Conservation (phyloP, 2,329 filamentous ascomycete species). For the Monosporascus sp. region DNA sequence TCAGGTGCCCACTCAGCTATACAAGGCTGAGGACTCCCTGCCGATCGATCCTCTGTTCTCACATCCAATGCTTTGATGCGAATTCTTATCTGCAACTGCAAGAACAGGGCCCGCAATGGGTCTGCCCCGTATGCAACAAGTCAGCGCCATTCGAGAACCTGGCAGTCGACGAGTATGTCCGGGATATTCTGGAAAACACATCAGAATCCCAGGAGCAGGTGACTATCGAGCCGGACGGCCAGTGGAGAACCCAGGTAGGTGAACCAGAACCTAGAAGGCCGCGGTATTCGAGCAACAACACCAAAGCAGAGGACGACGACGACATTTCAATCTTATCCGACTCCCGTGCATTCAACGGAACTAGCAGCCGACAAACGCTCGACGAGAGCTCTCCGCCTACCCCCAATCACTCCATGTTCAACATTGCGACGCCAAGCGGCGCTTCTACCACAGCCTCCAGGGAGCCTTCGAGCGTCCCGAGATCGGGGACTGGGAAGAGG, state of each 20-base stretch:
- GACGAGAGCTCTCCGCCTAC: slow-evolving; percentile 15
- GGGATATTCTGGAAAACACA: slow-evolving; percentile 76
- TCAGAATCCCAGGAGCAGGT: slow-evolving; percentile 71
- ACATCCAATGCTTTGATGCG: slow-evolving; percentile 94
- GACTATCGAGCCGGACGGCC: slow-evolving; percentile 80
- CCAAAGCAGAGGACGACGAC: slow-evolving; percentile 41
- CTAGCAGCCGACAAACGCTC: slow-evolving; percentile 28
- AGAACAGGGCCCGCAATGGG: slow-evolving; percentile 94
- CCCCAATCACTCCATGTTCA: slow-evolving; percentile 13
- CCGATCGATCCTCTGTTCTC: slow-evolving; percentile 72
- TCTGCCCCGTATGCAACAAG: slow-evolving; percentile 92
- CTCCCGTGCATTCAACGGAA: slow-evolving; percentile 32
- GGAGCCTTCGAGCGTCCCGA: slow-evolving; percentile 32
- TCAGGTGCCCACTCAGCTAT: slow-evolving; percentile 90
- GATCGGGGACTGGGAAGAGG: slow-evolving; percentile 26
- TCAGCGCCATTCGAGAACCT: slow-evolving; percentile 73
- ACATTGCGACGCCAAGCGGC: slow-evolving; percentile 13
- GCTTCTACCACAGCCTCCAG: slow-evolving; percentile 7
- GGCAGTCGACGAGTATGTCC: slow-evolving; percentile 83
- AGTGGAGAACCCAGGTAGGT: slow-evolving; percentile 53
- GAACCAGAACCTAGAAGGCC: slow-evolving; percentile 25
- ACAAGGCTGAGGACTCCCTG: slow-evolving; percentile 76
- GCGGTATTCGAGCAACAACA: slow-evolving; percentile 17
- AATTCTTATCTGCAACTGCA: slow-evolving; percentile 88
- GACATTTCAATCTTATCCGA: slow-evolving; percentile 45